Evolutionary conservation across 192 early-diverging fungal species (phyloP), one percentile per base, ranked within the genome.

Genomic region (Coemansia umbellata): DNA sequence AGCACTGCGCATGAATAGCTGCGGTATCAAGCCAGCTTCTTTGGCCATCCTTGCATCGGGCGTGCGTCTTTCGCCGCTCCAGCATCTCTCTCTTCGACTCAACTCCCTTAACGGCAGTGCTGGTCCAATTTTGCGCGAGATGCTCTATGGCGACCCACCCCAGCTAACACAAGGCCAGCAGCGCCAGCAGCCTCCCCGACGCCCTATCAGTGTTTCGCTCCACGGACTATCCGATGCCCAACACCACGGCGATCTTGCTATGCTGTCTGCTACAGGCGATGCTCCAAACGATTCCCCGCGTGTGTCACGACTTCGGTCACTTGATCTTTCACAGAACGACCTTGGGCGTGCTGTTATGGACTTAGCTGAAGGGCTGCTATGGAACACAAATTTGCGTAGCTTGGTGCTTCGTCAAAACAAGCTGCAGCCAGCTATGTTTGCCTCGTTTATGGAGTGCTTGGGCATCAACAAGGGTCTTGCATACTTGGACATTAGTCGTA

Each of bases 401-500:
- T 53, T 74, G 47, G 30, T 57, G 5, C 44, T 84, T 41, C 66
- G 80, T 18, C 62, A 82, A 15, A 82, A 80, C 68, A 61, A 63
- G 45, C 41, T 84, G 55, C 71, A 80, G 63, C 53, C 78, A n/a
- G 21, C 53, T 8, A 49, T 47, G 18, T 65, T 84, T 17, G 53
- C 50, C 10, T 58, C 60, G 17, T 67, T 85, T 43, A 55, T 78
- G 43, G 73, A 76, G 15, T 74, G 69, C 32, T 58, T 85, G 18
- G 69, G 62, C 26, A 48, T 70, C 35, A 85, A 87, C 60, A 55
- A 47, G 19, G 61, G 71, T 0, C 58, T 87, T 19, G 45, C 54
- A 8, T 63, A 67, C 43, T 42, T 86, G 30, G 83, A 86, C 50
- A 62, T 85, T 17, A 82, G 80, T 42, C 69, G 78, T 44, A 85